Evolutionary conservation across 306 rosid genomes (phyloP).

Genomic region (Sophora flavescens): DNA sequence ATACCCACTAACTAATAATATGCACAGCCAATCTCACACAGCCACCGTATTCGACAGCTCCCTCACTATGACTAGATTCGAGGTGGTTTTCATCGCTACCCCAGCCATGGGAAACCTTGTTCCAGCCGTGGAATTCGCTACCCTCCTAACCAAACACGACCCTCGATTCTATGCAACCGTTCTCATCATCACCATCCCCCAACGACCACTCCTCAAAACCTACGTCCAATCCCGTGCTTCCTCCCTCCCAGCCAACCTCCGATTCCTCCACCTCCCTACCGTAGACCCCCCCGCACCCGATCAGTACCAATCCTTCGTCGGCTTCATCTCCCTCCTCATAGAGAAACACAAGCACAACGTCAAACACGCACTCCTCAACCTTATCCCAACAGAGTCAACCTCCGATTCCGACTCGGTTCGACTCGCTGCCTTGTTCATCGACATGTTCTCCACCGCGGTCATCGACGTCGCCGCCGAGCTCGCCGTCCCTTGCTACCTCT

Average conservation of each 20-base stretch:
- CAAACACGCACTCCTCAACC: conserved; percentile 40
- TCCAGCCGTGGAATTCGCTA: conserved; percentile 69
- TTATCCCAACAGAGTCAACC: conserved; percentile 22
- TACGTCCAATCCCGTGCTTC: conserved; percentile 53
- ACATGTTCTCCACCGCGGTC: conserved; percentile 59
- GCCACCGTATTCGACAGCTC: background rate
- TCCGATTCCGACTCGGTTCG: conserved; percentile 20
- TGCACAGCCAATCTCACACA: background rate
- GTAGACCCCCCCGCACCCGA: conserved; percentile 56
- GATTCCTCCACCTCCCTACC: conserved; percentile 52
- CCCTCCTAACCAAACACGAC: conserved; percentile 53
- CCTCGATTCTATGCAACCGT: conserved; percentile 62
- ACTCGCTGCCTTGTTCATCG: conserved; percentile 59
- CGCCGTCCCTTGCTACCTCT: conserved; percentile 63
- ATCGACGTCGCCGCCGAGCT: conserved; percentile 69
- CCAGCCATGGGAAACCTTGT: conserved; percentile 66
- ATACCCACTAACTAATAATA: too few species aligned
- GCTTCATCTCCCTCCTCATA: conserved; percentile 41
- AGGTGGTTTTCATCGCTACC: conserved; percentile 58
- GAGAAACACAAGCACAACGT: conserved; percentile 51
- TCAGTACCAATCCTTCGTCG: conserved; percentile 47
- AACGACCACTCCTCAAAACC: conserved; percentile 56
- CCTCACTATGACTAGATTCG: conserved; percentile 36
- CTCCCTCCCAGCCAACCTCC: conserved; percentile 35
- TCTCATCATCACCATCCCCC: conserved; percentile 53